These are phyloP conservation scores for Madurella mycetomatis DNA, from an alignment of 2,329 filamentous ascomycete species.

Conservation along the genomic window DNA sequence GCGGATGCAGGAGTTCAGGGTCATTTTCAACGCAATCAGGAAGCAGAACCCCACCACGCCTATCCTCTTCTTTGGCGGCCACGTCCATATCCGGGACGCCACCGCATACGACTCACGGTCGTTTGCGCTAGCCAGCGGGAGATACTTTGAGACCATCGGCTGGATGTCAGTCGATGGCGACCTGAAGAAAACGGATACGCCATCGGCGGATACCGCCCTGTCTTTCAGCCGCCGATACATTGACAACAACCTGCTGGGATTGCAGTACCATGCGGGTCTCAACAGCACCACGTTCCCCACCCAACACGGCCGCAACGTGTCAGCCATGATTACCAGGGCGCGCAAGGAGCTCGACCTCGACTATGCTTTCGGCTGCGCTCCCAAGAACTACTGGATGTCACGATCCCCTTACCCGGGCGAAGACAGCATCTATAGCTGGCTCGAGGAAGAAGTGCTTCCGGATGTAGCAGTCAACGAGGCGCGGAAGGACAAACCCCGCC, in stretches of 20 bases:
- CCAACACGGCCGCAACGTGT: constrained; percentile 67
- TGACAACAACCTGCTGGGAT: constrained; percentile 85
- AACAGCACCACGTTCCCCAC: constrained; percentile 73
- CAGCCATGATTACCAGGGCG: constrained; percentile 62
- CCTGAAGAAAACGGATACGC: constrained; percentile 31
- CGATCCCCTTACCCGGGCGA: constrained; percentile 68
- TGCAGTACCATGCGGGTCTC: constrained; percentile 74
- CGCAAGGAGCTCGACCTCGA: constrained; percentile 69
- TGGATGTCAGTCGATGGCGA: constrained; percentile 81
- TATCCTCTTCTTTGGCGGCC: constrained; percentile 88
- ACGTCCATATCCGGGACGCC: constrained; percentile 84
- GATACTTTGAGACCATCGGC: constrained; percentile 92
- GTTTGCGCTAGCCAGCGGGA: constrained; percentile 76
- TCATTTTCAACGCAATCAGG: constrained; percentile 74
- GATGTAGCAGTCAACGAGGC: constrained; percentile 55
- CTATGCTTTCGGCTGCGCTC: constrained; percentile 74
- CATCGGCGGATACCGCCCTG: constrained; percentile 31
- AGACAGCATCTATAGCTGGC: constrained; percentile 75
- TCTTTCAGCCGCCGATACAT: constrained; percentile 79
- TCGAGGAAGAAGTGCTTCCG: constrained; percentile 71
- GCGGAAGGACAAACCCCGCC: constrained; percentile 56
- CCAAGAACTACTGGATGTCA: constrained; percentile 75
- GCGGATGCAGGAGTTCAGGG: constrained; percentile 71
- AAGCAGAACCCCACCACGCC: constrained; percentile 72
- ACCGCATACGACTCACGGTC: constrained; percentile 72